Evolutionary conservation across 306 rosid genomes (phyloP).

Genomic region (Dalbergia cultrata): DNA sequence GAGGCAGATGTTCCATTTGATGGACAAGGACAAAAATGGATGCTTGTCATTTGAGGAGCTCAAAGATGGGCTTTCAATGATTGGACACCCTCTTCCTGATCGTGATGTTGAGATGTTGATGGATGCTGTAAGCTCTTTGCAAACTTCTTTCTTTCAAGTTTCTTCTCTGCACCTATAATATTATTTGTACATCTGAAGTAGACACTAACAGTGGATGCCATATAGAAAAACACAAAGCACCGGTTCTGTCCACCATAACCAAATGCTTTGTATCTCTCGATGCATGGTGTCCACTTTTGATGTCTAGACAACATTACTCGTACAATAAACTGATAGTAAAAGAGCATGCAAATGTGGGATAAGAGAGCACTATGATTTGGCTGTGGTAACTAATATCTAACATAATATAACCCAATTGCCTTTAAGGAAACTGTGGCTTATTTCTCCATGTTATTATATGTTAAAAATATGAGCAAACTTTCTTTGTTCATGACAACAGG

Average conservation of each 20-base stretch:
- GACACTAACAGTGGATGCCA: too few species aligned
- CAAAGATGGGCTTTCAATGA: constrained; percentile 72
- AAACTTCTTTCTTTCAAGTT: constrained; percentile 4
- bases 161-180: background rate
- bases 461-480: background rate
- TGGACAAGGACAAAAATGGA: constrained; percentile 92
- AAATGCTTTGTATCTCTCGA: too few species aligned
- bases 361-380: background rate
- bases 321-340: background rate
- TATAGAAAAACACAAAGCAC: too few species aligned
- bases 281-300: too few species aligned
- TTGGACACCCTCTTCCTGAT: constrained; percentile 79
- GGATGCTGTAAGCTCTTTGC: constrained; percentile 78
- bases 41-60: constrained; percentile 83
- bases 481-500: constrained; percentile 58
- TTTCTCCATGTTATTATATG: background rate
- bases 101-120: constrained; percentile 77
- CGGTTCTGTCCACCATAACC: too few species aligned
- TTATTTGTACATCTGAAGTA: too few species aligned
- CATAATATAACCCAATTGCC: background rate
- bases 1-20: constrained; percentile 71
- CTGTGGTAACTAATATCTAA: background rate
- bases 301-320: too few species aligned
- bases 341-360: constrained; percentile 2
- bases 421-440: background rate